Base-by-base conservation (phyloP, 441 rosid species). In the Geranium incanum region DNA sequence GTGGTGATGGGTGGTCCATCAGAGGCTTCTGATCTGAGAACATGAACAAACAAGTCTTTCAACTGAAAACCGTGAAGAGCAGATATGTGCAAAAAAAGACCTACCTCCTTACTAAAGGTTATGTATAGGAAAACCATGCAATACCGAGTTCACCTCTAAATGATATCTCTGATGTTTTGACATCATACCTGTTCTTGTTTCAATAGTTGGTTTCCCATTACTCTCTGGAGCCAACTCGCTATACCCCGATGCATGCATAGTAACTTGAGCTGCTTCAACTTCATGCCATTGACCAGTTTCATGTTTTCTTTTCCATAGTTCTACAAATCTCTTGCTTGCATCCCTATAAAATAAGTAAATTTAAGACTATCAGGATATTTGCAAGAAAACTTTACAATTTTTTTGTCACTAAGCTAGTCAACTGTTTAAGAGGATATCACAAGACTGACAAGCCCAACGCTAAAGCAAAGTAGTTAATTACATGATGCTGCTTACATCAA, bases 271-370 rank as follows among this genome's bases (percentile, higher is more conserved):
- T 66, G 89, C 89, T 85, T 86, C 97, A 23, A 90, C 84, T 74
- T 95, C 99, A 78, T 87, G 83, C 97, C 98, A 91, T 71, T 87
- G 96, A 68, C 99, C 98, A 37, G 84, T 84, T 85, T 91, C 99
- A 69, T 95, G 97, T 84, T 95, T 95, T 80, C 87, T 86, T 84
- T 86, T 92, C 99, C 99, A 95, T 76, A 92, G 73, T 38, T 92
- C 91, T 78, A 71, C 80, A 81, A 91, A 92, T 70, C 79, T 91
- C 66, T 80, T 70, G 77, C 95, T 91, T 19, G 99, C 99, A 77
- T 95, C 95, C 92, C 97, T 95, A 80, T 84, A 50, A 64, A 63
- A 84, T 66, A 72, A 68, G 77, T 7, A 71, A 75, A 68, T 15
- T 43, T 66, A 82, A 75, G 71, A 67, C 57, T 45, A 70, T 74